Evolutionary conservation across 768 basidiomycete species (phyloP).

Genomic region (Auriculariales sp.): DNA sequence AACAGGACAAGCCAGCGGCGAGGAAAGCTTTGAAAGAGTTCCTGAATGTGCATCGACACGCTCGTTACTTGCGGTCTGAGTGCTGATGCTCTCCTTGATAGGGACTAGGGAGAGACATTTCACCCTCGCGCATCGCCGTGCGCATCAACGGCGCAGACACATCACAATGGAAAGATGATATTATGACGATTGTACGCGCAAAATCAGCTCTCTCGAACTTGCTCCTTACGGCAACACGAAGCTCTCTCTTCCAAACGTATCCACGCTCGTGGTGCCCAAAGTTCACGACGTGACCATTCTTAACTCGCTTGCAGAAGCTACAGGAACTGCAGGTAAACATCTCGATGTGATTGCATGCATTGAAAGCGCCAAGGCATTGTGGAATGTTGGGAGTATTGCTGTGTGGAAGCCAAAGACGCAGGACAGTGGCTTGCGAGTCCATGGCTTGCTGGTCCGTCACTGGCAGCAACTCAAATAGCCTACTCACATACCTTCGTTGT

Average conservation of each 20-base stretch:
- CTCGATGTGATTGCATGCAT: slow-evolving; percentile 65
- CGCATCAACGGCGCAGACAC: slow-evolving; percentile 56
- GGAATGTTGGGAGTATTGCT: slow-evolving; percentile 57
- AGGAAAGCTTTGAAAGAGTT: slow-evolving; percentile 40
- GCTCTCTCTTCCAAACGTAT: slow-evolving; percentile 33
- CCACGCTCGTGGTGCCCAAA: slow-evolving; percentile 74
- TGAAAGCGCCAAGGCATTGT: slow-evolving; percentile 65
- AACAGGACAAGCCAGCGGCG: slow-evolving; percentile 43
- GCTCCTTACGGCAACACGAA: slow-evolving; percentile 13
- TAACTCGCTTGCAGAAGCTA: slow-evolving; percentile 36
- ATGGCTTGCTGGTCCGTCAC: slow-evolving; percentile 48
- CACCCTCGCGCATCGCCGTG: slow-evolving; percentile 47
- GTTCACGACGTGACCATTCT: slow-evolving; percentile 57
- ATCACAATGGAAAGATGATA: slow-evolving; percentile 49
- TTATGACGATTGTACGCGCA: slow-evolving; percentile 42
- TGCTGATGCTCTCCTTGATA: too few species aligned
- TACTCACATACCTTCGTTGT: too few species aligned
- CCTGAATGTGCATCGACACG: slow-evolving; percentile 27
- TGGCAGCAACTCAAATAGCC: slow-evolving; percentile 1
- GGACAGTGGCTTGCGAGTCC: slow-evolving; percentile 35
- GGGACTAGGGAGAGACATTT: slow-evolving; percentile 10
- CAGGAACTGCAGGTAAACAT: slow-evolving; percentile 21
- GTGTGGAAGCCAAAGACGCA: slow-evolving; percentile 42
- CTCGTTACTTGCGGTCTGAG: slow-evolving; percentile 1
- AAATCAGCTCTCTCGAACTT: too few species aligned